Conservation (phyloP, 2,329 filamentous ascomycete genomes). For the Apiospora sp. region DNA sequence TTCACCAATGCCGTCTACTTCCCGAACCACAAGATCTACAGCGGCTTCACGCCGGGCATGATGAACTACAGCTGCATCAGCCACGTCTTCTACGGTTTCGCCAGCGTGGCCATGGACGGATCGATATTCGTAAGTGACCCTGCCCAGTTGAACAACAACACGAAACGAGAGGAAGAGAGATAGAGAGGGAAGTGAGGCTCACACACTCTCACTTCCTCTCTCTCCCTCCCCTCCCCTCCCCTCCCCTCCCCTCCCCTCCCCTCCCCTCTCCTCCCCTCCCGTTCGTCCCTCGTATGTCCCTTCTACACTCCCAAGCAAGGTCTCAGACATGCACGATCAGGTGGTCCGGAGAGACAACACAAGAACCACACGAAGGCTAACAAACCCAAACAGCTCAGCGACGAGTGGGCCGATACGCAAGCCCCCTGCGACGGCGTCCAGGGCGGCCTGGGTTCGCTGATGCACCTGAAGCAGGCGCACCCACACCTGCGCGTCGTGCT, state of each 20-base stretch:
- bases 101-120: slow-evolving; percentile 75
- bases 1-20: slow-evolving; percentile 83
- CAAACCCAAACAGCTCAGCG: slow-evolving; percentile 66
- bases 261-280: background rate
- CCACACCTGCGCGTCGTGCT: slow-evolving; percentile 77
- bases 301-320: background rate
- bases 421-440: slow-evolving; percentile 75
- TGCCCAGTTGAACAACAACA: background rate
- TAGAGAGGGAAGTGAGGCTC: slow-evolving; percentile 19
- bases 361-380: background rate
- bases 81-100: slow-evolving; percentile 85
- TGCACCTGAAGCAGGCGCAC: slow-evolving; percentile 75
- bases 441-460: slow-evolving; percentile 77
- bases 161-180: too few species aligned
- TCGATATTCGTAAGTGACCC: slow-evolving; percentile 71
- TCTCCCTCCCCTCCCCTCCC: too few species aligned
- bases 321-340: background rate
- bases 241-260: background rate
- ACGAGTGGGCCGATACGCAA: slow-evolving; percentile 79
- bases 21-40: slow-evolving; percentile 80
- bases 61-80: slow-evolving; percentile 80
- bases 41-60: slow-evolving; percentile 74
- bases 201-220: background rate
- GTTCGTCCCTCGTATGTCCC: background rate
- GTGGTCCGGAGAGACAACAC: slow-evolving; percentile 4